phyloP scores from a whole-genome alignment of 1,139 yeast species.

The Saccharomycopsis hybrid region DNA sequence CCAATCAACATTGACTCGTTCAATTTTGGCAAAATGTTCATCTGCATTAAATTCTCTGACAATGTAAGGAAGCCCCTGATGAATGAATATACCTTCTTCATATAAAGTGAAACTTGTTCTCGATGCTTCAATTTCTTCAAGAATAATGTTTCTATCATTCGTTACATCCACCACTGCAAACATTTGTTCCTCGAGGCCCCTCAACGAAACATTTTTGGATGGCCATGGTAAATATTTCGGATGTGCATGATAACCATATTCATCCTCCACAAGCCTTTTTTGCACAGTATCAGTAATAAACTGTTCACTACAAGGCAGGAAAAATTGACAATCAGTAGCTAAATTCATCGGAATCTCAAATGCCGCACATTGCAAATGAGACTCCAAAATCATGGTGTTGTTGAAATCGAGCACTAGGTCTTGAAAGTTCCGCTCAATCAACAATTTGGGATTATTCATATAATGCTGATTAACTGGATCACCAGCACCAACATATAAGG shows the following conservation, averaged over 20 bases:
- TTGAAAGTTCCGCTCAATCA: constrained; percentile 48
- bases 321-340: constrained; percentile 50
- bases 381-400: constrained; percentile 56
- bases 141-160: constrained; percentile 60
- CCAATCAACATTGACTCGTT: constrained; percentile 90
- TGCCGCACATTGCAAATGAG: constrained; percentile 93
- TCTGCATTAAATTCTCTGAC: constrained; percentile 79
- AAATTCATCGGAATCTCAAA: constrained; percentile 64
- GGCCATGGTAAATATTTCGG: constrained; percentile 78
- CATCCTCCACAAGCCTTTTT: constrained; percentile 41
- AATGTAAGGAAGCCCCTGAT: constrained; percentile 85
- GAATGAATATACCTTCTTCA: constrained; percentile 92
- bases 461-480: constrained; percentile 86
- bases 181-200: constrained; percentile 74
- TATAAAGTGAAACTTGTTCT: constrained; percentile 86
- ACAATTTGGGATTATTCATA: constrained; percentile 58
- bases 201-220: constrained; percentile 59
- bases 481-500: constrained; percentile 75
- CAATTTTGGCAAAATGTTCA: constrained; percentile 72
- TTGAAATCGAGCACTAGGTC: constrained; percentile 47
- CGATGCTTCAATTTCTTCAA: constrained; percentile 87
- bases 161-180: constrained; percentile 89
- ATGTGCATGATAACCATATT: constrained; percentile 52
- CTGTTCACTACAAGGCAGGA: constrained; percentile 26
- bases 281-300: constrained; percentile 34